Base-by-base conservation (phyloP, 2,329 filamentous ascomycete genomes). In the Claviceps digitariae region DNA sequence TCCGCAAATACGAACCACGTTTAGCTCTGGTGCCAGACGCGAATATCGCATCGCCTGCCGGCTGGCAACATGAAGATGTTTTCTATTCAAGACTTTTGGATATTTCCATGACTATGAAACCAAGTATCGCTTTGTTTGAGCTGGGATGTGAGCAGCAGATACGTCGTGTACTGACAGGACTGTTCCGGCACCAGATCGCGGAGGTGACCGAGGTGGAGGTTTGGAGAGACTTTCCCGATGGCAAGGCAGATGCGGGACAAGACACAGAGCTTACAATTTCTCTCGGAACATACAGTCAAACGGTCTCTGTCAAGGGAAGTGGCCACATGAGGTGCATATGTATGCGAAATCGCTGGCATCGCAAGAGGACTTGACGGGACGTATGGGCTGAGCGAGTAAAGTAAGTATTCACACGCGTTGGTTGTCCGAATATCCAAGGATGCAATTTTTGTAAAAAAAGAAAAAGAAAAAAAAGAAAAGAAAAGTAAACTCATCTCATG, bases 1-100 rank as follows among this genome's bases (percentile, higher is more conserved):
- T 96, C 31, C 79, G 89, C 17, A 81, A 81, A 47, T 89, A 82
- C 64, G 93, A 98, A 68, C 93, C 93, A 3, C 79, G 73, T 57
- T 69, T 87, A 13, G 93, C 93, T 0, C 74, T 97, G 15, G 87
- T 97, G 10, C 77, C 78, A 0, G 57, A 58, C 15, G 54, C 62
- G 2, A 54, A 54, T 45, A 53, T 69, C 3, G 59, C 64, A 12
- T 51, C 59, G 10, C 67, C 69, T 4, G 27, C 54, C 12, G 60
- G 60, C 10, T 71, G 70, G 58, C 54, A 59, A 6, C 63, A 62
- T 43, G 72, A 76, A 54, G 72, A 82, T 52, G 66, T 78, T 1
- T 93, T 93, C 64, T 93, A 93, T 62, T 74, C 75, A 2, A 73
- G 76, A 6, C 68, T 93, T 1, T 65, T 90, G 1, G 67, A 76